phyloP scores from a whole-genome alignment of 2,329 filamentous ascomycete species.

The Ilyonectria destructans region DNA sequence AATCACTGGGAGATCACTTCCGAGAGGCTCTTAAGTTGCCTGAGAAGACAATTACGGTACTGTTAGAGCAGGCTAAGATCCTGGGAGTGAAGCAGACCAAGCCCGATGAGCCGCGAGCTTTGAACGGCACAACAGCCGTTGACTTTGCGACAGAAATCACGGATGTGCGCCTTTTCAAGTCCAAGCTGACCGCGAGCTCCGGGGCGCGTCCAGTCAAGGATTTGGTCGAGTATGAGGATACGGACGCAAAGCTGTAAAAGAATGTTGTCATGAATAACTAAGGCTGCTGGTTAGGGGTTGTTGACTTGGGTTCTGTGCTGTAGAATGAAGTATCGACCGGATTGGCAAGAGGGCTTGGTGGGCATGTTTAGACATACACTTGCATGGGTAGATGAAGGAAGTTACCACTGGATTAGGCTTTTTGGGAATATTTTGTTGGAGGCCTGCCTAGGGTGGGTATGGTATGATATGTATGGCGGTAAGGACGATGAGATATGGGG shows the following conservation, averaged over 20 bases:
- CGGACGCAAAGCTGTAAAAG: constrained; percentile 81
- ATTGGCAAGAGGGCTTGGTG: constrained; percentile 22
- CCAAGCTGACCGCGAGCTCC: constrained; percentile 78
- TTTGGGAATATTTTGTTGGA: constrained; percentile 10
- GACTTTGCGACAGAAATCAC: constrained; percentile 73
- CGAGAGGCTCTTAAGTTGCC: constrained; percentile 23
- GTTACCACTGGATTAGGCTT: constrained; percentile 15
- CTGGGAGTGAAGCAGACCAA: constrained; percentile 26
- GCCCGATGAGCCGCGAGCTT: constrained; percentile 37
- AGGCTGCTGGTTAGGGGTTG: constrained; percentile 6
- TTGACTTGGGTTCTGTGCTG: constrained; percentile 20
- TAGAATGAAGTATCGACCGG: constrained; percentile 13
- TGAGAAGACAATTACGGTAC: constrained; percentile 19
- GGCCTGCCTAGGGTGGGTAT: constrained; percentile 24
- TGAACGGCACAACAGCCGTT: constrained; percentile 64
- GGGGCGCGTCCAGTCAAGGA: constrained; percentile 83
- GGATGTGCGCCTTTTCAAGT: constrained; percentile 87
- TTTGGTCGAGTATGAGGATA: constrained; percentile 88
- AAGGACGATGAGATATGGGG: constrained; percentile 18
- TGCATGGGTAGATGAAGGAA: constrained; percentile 29
- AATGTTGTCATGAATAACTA: constrained; percentile 5
- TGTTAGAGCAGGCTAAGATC: constrained; percentile 21
- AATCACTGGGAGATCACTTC: constrained; percentile 27
- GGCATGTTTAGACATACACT: constrained; percentile 38
- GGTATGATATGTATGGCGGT: constrained; percentile 30